Evolutionary conservation across 495 filamentous ascomycete genomes (phyloP).

Genomic region (Neurospora tetrasperma): DNA sequence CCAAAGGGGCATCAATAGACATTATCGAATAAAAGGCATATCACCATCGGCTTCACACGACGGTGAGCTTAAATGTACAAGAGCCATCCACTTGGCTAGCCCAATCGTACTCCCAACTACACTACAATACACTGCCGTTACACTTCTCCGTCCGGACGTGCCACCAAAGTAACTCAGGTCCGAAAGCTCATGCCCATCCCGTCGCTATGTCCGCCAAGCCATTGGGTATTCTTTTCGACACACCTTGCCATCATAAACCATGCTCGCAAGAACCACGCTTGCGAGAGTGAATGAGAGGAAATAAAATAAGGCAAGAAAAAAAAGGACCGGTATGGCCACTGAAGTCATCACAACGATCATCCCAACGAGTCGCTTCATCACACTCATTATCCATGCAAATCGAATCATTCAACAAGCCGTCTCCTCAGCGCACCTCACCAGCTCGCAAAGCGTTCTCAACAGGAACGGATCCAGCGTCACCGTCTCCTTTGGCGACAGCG

Average conservation of each 20-base stretch:
- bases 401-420: not conserved
- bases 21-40: not conserved
- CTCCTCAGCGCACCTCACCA: slow-evolving; percentile 32
- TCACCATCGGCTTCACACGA: not conserved
- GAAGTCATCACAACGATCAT: not conserved
- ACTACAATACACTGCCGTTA: not conserved
- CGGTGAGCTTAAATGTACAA: not conserved
- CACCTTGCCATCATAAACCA: not conserved
- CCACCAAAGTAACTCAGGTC: not conserved
- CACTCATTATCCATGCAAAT: not conserved
- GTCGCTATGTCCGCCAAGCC: not conserved
- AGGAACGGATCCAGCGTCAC: slow-evolving; percentile 25
- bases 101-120: not conserved
- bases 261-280: not conserved
- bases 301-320: not conserved
- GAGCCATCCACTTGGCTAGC: not conserved
- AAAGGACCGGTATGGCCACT: not conserved
- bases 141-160: not conserved
- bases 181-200: not conserved
- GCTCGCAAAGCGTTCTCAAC: slow-evolving; percentile 33
- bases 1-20: not conserved
- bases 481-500: slow-evolving; percentile 5
- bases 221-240: not conserved
- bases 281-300: not conserved
- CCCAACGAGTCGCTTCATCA: not conserved